A percentile compares a stretch with the other conserved stretches of the same genome.
These are phyloP conservation scores for Smittium mucronatum DNA, from an alignment of 371 early-diverging fungal species.

Conservation along the genomic window DNA sequence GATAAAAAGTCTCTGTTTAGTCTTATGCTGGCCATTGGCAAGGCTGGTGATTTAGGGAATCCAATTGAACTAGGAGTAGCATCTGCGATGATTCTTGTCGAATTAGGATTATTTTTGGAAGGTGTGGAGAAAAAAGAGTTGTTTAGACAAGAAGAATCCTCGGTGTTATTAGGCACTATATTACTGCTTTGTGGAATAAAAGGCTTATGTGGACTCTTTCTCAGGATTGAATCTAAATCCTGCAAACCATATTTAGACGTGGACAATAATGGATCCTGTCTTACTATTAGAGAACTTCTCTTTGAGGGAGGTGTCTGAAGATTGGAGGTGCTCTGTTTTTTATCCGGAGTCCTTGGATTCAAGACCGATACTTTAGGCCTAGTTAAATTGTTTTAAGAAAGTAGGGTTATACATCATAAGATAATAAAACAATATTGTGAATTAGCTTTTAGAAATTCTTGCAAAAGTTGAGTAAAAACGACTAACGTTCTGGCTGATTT, in stretches of 20 bases:
- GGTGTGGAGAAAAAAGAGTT: not conserved
- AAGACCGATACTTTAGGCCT: no score
- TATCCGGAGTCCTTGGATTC: no score
- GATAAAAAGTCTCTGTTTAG: not conserved
- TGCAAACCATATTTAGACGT: not conserved
- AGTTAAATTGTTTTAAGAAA: no score
- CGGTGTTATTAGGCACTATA: no score
- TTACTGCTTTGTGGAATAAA: no score
- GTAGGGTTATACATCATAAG: no score
- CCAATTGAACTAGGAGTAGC: not conserved
- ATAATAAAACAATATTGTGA: no score
- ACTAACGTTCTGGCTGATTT: not conserved
- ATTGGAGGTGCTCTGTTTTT: no score
- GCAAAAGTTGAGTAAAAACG: no score
- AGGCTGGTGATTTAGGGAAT: not conserved
- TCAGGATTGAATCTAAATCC: not conserved
- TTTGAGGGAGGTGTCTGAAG: not conserved
- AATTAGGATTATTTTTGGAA: not conserved
- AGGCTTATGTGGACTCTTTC: not conserved
- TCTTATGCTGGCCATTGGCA: not conserved
- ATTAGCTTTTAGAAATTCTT: no score
- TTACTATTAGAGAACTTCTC: not conserved
- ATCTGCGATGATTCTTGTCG: not conserved
- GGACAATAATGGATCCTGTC: not conserved
- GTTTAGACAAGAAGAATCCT: no score